Evolutionary conservation across 257 asterid species (phyloP).

Genomic region (Gentiana dahurica): DNA sequence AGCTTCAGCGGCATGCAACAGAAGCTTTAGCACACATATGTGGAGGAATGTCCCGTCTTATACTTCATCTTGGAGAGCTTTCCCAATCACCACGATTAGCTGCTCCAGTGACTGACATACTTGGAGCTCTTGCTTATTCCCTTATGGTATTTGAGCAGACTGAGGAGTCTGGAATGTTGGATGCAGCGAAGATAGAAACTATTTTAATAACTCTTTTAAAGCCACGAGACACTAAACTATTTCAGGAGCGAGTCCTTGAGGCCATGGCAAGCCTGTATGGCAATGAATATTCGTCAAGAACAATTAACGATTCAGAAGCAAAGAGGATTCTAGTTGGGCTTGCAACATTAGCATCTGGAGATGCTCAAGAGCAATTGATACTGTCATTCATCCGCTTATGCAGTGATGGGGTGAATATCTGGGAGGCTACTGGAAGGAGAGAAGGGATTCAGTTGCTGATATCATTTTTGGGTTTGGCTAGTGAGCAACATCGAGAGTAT

Average conservation of each 20-base stretch:
- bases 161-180: conserved; percentile 37
- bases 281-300: conserved; percentile 35
- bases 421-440: conserved; percentile 88
- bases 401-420: conserved; percentile 37
- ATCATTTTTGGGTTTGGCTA: conserved; percentile 64
- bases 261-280: conserved; percentile 75
- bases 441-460: conserved; percentile 85
- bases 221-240: conserved; percentile 74
- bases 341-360: conserved; percentile 55
- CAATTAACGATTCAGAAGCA: conserved; percentile 48
- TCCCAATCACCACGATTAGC: conserved; percentile 76
- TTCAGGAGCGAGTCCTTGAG: conserved; percentile 80
- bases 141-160: conserved; percentile 52
- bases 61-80: conserved; percentile 72
- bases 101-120: conserved; percentile 79
- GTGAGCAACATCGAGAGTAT: conserved; percentile 76
- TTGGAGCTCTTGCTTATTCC: conserved; percentile 86
- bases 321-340: conserved; percentile 77
- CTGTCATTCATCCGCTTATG: conserved; percentile 45
- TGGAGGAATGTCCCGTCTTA: conserved; percentile 58
- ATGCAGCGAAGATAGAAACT: conserved; percentile 42
- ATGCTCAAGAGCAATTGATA: conserved; percentile 61
- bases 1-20: conserved; percentile 58
- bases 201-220: conserved; percentile 58
- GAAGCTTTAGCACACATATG: conserved; percentile 63